Evolutionary conservation across 225 moss, liverwort and hornwort species (phyloP), one percentile per base, ranked within the genome.

Genomic region (Polytrichum commune): DNA sequence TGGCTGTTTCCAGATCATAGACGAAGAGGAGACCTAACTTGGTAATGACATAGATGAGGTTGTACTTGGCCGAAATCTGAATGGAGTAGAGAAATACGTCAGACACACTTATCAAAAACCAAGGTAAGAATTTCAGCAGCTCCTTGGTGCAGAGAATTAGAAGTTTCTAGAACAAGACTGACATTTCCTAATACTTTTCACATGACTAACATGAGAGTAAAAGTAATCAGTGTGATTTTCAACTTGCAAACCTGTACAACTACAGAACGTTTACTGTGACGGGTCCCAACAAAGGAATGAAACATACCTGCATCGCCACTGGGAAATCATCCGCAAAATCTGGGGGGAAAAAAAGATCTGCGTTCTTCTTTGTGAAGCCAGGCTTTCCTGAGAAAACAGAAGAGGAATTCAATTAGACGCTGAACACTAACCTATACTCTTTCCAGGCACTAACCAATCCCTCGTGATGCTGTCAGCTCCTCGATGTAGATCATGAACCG

Each of bases 311-410:
- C 94, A 95, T 95, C 20, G 94, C 90, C 26, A 95, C 94, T 6
- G 94, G 94, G 63, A 95, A 95, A 71, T 95, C 94, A 69, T 95
- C 94, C 8, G 94, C 94, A 72, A 95, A 95, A 57, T 95, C 94
- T 27, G 94, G 94, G 24, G 94, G 94, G 73, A 95, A 95, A 68
- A 95, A 95, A 5, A 95, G 71, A 78, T 95, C 94, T 62, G 94
- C 92, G 62, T 92, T 90, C 75, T 95, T 96, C 82, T 96, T 96
- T 26, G 96, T 77, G 68, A 96, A 93, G 1, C 93, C 88, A 53
- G 78, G 90, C 82, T 93, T 96, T 55, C 96, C 93, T 95, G 79
- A 58, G 53, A 76, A 70, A 61, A 60, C 16, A 46, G 46, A 46
- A 46, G 46, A 7, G 9, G 22, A 60, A n/a, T n/a, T 60, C 56